A percentile compares a stretch with the other conserved stretches of the same genome.
phyloP scores from a whole-genome alignment of 768 basidiomycete species.

The Erythrobasidium yunnanense region DNA sequence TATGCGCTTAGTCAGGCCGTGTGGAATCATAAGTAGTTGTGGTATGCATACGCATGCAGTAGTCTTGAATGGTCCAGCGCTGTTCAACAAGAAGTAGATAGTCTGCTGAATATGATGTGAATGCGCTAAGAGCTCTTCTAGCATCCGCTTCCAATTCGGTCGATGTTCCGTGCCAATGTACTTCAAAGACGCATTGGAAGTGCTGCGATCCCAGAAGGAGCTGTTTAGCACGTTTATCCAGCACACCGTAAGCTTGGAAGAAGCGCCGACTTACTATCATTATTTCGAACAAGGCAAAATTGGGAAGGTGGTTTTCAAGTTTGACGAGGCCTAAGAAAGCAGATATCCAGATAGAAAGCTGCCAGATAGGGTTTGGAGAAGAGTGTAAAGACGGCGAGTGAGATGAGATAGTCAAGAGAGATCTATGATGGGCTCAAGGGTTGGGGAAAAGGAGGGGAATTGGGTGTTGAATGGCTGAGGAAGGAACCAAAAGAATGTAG shows the following conservation, averaged over 20 bases:
- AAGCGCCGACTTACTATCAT: neutral
- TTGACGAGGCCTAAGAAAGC: too few relatives aligned
- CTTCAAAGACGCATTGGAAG: neutral
- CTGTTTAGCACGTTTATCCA: neutral
- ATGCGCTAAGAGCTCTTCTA: too few relatives aligned
- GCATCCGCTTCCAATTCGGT: neutral
- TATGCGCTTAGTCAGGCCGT: neutral
- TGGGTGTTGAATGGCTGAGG: too few relatives aligned
- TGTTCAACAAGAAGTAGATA: neutral
- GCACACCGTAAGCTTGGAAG: neutral
- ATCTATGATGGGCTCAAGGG: too few relatives aligned
- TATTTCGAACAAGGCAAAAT: neutral
- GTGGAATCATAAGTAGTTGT: neutral
- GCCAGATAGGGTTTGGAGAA: too few relatives aligned
- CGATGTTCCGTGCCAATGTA: neutral
- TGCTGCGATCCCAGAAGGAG: neutral
- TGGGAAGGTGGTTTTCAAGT: too few relatives aligned
- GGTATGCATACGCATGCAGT: neutral
- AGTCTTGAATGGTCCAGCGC: neutral
- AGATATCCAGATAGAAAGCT: too few relatives aligned
- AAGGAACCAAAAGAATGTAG: too few relatives aligned
- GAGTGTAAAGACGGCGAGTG: too few relatives aligned
- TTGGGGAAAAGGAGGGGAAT: too few relatives aligned
- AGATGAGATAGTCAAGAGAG: too few relatives aligned
- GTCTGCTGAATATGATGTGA: too few relatives aligned